These are phyloP conservation scores for Ophiostoma sp. DNA, from an alignment of 2,329 filamentous ascomycete genomes.

Conservation along the genomic window DNA sequence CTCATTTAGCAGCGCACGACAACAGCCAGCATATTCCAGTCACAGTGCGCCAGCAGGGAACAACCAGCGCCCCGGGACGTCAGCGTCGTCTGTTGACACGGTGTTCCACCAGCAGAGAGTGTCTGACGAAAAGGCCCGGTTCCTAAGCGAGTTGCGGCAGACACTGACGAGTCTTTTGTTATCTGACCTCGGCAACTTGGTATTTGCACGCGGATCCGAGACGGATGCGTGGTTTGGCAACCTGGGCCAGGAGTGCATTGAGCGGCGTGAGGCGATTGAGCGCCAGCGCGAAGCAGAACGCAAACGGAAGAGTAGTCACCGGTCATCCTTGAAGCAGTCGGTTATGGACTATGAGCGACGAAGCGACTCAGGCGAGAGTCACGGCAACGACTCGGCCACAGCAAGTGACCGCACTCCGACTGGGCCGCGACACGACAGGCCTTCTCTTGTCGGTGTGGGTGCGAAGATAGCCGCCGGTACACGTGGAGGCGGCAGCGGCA, in stretches of 20 bases:
- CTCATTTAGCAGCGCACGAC: conserved; percentile 23
- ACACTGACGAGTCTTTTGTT: conserved; percentile 76
- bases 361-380: conserved; percentile 50
- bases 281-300: conserved; percentile 35
- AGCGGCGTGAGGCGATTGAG: conserved; percentile 53
- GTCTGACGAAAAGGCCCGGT: conserved; percentile 67
- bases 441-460: neutral
- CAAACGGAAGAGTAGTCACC: conserved; percentile 30
- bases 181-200: conserved; percentile 80
- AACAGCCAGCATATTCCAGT: conserved; percentile 24
- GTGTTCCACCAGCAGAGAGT: conserved; percentile 57
- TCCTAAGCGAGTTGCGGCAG: conserved; percentile 70
- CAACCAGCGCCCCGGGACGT: conserved; percentile 50
- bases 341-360: conserved; percentile 62
- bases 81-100: conserved; percentile 62
- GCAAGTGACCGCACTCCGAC: conserved; percentile 32
- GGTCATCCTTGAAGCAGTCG: conserved; percentile 42
- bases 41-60: neutral
- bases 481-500: neutral
- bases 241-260: conserved; percentile 60
- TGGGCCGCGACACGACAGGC: conserved; percentile 7
- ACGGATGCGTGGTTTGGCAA: conserved; percentile 82
- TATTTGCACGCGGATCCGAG: conserved; percentile 85
- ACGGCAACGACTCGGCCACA: conserved; percentile 38
- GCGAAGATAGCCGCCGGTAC: neutral